A percentile compares a stretch with the other conserved stretches of the same genome.
phyloP scores from a whole-genome alignment of 257 asterid genomes.

The Solanum ossicruentum region DNA sequence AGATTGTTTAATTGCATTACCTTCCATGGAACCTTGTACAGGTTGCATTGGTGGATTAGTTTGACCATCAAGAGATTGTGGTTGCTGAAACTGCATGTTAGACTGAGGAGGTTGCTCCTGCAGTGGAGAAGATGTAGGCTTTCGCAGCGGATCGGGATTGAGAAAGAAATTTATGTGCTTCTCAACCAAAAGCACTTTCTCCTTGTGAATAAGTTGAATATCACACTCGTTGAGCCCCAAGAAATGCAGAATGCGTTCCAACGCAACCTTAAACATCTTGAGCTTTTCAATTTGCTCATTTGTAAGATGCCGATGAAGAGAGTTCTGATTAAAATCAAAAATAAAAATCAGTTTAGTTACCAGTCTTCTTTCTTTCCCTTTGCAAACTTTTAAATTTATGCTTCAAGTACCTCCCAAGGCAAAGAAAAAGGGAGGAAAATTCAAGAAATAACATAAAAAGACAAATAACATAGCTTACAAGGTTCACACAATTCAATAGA shows the following conservation, averaged over 20 bases:
- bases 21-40: constrained; percentile 36
- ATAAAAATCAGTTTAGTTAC: not conserved
- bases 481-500: not conserved
- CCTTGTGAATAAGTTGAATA: constrained; percentile 40
- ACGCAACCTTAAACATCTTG: constrained; percentile 41
- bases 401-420: not conserved
- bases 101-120: constrained; percentile 10
- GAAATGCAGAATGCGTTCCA: constrained; percentile 53
- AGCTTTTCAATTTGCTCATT: constrained; percentile 64
- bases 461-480: not conserved
- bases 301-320: constrained; percentile 50
- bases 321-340: constrained; percentile 42
- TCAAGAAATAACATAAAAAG: not conserved
- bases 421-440: not conserved
- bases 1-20: constrained; percentile 41
- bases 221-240: constrained; percentile 45
- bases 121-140: constrained; percentile 36
- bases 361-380: not conserved
- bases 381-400: not conserved
- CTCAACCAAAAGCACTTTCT: constrained; percentile 42
- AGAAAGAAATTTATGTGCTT: constrained; percentile 31
- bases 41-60: constrained; percentile 63
- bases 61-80: constrained; percentile 68
- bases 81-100: constrained; percentile 21
- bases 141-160: constrained; percentile 51